Base-by-base conservation (phyloP, 2,329 filamentous ascomycete genomes). In the Metarhizium album region DNA sequence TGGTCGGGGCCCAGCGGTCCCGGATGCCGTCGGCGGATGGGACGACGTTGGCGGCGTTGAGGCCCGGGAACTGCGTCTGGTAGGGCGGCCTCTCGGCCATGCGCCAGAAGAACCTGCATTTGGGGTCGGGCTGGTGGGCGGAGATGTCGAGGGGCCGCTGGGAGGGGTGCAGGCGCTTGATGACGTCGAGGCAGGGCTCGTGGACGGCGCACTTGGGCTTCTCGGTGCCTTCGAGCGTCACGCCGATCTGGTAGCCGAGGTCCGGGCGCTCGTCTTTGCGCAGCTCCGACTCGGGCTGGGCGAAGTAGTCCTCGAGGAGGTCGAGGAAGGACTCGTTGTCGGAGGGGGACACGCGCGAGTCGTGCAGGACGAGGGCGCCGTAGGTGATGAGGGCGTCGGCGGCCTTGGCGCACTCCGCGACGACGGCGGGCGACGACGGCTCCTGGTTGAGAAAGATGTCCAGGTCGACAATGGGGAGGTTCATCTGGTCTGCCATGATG, bases 241-340 rank as follows among this genome's bases (percentile, higher is more conserved):
- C 79, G 55, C 79, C 79, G 47, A 82, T 71, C 66, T 82, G 79
- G 67, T 80, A 82, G 60, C 74, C 72, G 24, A 82, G 67, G 59
- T 76, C 75, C 5, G 79, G 79, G 2, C 77, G 72, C 67, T 80
- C 76, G 56, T 82, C 79, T 35, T 60, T 61, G 46, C 62, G 63
- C 35, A 82, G 69, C 2, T 60, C 62, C 8, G 62, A 69, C 18
- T 67, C 66, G 16, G 78, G 74, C 63, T 82, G 79, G 33, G 76
- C 77, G 59, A 82, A 82, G 69, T 82, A 82, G 67, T 81, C 77
- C 64, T 82, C 79, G n/a, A 82, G 72, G 37, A 82, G 69, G 62
- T 82, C 77, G 51, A 82, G 74, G 58, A 82, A 82, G 49, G 68
- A 65, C 24, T 67, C 66, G 67, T 82, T 82, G 64, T 79, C 75